Evolutionary conservation across 129 eudicot genomes (phyloP).

Genomic region (Escallonia rubra): DNA sequence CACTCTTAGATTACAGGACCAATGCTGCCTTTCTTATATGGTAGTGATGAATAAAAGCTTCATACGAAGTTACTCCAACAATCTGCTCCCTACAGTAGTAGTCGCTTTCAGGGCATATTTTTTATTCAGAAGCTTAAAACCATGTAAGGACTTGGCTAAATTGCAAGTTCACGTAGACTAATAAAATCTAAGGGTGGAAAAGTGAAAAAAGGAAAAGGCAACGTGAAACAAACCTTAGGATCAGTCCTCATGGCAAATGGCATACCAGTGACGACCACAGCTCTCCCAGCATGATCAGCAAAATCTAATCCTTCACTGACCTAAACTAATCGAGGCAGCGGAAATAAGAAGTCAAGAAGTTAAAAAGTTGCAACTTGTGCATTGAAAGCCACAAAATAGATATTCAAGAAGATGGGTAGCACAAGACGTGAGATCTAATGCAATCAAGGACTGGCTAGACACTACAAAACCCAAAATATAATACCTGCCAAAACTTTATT

Average conservation of each 20-base stretch:
- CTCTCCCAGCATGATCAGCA: conserved; percentile 96
- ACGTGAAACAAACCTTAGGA: conserved; percentile 64
- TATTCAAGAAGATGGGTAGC: background rate
- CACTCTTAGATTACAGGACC: no score
- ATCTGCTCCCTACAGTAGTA: background rate
- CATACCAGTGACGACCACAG: conserved; percentile 86
- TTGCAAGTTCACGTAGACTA: conserved; percentile 3
- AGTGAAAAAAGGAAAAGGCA: background rate
- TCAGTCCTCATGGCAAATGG: conserved; percentile 90
- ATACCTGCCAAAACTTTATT: no score
- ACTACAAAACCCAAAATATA: no score
- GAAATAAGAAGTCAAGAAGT: no score
- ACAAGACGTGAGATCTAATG: background rate
- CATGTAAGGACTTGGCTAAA: background rate
- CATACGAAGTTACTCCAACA: background rate
- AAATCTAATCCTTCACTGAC: conserved; percentile 98
- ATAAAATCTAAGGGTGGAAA: background rate
- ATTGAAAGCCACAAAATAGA: background rate
- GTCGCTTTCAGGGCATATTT: background rate
- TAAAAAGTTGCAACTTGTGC: background rate
- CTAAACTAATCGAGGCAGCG: conserved; percentile 21
- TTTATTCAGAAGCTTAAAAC: background rate
- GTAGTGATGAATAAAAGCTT: no score
- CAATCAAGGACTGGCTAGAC: no score
- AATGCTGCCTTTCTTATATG: no score